Base-by-base conservation (phyloP, 345 rosid genomes). In the Hevea brasiliensis region DNA sequence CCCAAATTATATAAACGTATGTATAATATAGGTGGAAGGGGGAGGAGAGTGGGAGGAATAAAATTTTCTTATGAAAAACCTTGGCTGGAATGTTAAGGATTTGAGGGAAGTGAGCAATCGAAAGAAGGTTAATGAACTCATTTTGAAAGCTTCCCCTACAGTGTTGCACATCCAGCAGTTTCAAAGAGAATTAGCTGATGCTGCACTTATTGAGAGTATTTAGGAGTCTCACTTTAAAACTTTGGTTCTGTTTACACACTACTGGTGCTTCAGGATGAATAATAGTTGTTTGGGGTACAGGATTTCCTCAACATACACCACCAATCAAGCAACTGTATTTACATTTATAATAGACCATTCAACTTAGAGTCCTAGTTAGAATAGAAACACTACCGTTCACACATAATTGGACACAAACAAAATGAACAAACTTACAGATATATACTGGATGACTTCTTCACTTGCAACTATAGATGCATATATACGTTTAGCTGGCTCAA, bases 401-500 rank as follows among this genome's bases (percentile, higher is more conserved):
- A 0, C 3, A 58, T 2, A 41, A 29, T 1, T 24, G 68, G 41
- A 66, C 24, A 8, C 11, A 56, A 27, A 35, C 11, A 71, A 74
- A 27, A 4, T 15, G 67, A 78, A 40, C 47, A 18, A 21, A 81
- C 97, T 89, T 81, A 95, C 98, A 79, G 93, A 87, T 73, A 90
- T 87, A 77, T 92, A 92, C 68, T 91, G 89, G 73, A 83, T 71
- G 63, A 92, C 99, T 45, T 95, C 99, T 72, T 85, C 67, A 74
- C 84, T 89, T 70, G 91, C 99, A 77, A 92, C 94, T 61, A 95
- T 73, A 18, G 91, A 88, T 69, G 97, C 99, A 81, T 98, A 92
- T 87, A 95, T 92, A 71, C 89, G 91, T 80, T 88, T 95, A 66
- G 89, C 96, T 8, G 99, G 99, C 81, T 92, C 99, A 82, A 95